These are phyloP conservation scores for Brettanomyces custersianus DNA, from an alignment of 805 yeast genomes.

Conservation along the genomic window DNA sequence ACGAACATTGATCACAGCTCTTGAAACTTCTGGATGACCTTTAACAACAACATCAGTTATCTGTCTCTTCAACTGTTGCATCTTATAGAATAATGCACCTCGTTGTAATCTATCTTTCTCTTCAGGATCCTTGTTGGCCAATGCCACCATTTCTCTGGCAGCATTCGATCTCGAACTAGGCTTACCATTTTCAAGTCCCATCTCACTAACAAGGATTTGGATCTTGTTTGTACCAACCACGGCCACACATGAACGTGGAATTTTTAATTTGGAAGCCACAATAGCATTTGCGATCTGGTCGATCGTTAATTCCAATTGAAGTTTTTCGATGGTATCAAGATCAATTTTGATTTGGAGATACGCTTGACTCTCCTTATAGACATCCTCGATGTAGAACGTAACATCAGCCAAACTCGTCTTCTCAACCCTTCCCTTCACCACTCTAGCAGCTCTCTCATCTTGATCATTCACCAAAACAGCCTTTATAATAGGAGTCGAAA, in stretches of 20 bases:
- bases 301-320: slow-evolving; percentile 81
- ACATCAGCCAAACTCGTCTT: slow-evolving; percentile 84
- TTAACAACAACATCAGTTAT: slow-evolving; percentile 85
- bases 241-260: slow-evolving; percentile 61
- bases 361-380: slow-evolving; percentile 71
- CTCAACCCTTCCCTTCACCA: slow-evolving; percentile 95
- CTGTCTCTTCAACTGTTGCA: slow-evolving; percentile 81
- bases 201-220: slow-evolving; percentile 52
- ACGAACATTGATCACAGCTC: slow-evolving; percentile 92
- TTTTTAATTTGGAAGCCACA: slow-evolving; percentile 75
- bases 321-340: slow-evolving; percentile 70
- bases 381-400: slow-evolving; percentile 87
- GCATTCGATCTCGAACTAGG: slow-evolving; percentile 33
- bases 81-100: slow-evolving; percentile 67
- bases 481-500: slow-evolving; percentile 94
- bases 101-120: slow-evolving; percentile 27
- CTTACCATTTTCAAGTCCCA: slow-evolving; percentile 28
- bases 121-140: slow-evolving; percentile 26
- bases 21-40: slow-evolving; percentile 82
- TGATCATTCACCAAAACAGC: slow-evolving; percentile 86
- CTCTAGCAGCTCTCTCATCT: slow-evolving; percentile 97
- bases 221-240: slow-evolving; percentile 57
- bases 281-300: slow-evolving; percentile 84
- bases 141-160: slow-evolving; percentile 22
- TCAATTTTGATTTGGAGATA: slow-evolving; percentile 78